phyloP scores from a whole-genome alignment of 257 asterid species.

The Agastache rugosa region DNA sequence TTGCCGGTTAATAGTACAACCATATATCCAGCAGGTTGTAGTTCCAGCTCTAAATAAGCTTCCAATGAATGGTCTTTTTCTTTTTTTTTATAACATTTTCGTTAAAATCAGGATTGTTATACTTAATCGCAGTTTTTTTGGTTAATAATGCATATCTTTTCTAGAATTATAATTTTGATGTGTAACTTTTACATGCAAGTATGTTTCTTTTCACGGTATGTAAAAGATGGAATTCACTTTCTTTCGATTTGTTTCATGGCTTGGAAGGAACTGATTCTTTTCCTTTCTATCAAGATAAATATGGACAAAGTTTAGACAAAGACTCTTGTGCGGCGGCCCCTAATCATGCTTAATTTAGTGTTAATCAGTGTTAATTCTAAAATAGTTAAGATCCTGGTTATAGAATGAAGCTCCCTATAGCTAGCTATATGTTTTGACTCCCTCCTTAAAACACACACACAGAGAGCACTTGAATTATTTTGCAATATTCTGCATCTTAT shows the following conservation, averaged over 20 bases:
- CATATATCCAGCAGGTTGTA: constrained; percentile 60
- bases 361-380: too few species aligned
- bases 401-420: too few species aligned
- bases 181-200: background rate
- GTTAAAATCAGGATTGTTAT: background rate
- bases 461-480: too few species aligned
- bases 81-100: background rate
- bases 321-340: too few species aligned
- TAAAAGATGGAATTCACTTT: constrained; percentile 7
- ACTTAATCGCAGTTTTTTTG: background rate
- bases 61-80: background rate
- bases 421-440: too few species aligned
- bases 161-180: background rate
- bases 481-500: background rate
- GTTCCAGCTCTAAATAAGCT: constrained; percentile 48
- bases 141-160: constrained; percentile 8
- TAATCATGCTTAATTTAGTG: too few species aligned
- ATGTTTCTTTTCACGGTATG: background rate
- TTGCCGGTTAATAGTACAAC: constrained; percentile 51
- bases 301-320: background rate
- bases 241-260: background rate
- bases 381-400: too few species aligned
- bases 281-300: constrained; percentile 6
- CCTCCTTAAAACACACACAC: too few species aligned
- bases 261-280: constrained; percentile 25